Conservation (phyloP, 805 yeast species). For the Candida adriatica region DNA sequence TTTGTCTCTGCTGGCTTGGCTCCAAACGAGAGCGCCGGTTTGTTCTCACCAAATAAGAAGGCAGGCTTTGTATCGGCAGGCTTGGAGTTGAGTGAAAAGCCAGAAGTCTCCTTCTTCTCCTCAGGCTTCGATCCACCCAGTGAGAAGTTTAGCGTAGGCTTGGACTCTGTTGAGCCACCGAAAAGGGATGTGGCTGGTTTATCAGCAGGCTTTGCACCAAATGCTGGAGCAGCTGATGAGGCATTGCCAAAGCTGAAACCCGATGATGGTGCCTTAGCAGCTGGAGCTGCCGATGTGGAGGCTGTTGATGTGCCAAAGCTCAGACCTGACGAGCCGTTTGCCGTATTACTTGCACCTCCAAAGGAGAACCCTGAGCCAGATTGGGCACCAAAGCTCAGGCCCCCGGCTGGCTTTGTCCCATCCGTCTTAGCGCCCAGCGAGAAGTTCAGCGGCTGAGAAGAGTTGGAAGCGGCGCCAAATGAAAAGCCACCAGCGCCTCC, state of each 20-base stretch:
- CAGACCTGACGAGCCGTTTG: slow-evolving; percentile 7
- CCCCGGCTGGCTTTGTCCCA: slow-evolving; percentile 7
- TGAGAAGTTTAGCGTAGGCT: slow-evolving; percentile 3
- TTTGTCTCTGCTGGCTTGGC: neutral
- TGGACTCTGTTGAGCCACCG: no score
- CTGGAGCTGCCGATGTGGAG: slow-evolving; percentile 1
- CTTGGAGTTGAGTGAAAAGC: neutral
- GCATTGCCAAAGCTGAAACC: slow-evolving; percentile 22
- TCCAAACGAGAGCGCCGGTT: neutral
- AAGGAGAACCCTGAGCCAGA: slow-evolving; percentile 24
- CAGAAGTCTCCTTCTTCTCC: slow-evolving; percentile 3
- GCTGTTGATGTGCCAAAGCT: slow-evolving; percentile 3
- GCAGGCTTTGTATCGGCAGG: neutral
- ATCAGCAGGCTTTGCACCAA: no score
- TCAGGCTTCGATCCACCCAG: slow-evolving; percentile 10
- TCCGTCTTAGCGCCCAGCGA: slow-evolving; percentile 10
- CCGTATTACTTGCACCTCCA: slow-evolving; percentile 12
- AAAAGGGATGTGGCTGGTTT: no score
- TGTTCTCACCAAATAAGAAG: no score
- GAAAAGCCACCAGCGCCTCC: slow-evolving; percentile 10
- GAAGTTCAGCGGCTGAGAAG: no score
- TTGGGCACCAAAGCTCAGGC: slow-evolving; percentile 10
- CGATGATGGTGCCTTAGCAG: no score
- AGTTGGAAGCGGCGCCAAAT: no score
- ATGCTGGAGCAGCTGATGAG: no score